A percentile compares a stretch with the other conserved stretches of the same genome.
Conservation (phyloP, 345 rosid species). For the Gossypium rotundifolium region DNA sequence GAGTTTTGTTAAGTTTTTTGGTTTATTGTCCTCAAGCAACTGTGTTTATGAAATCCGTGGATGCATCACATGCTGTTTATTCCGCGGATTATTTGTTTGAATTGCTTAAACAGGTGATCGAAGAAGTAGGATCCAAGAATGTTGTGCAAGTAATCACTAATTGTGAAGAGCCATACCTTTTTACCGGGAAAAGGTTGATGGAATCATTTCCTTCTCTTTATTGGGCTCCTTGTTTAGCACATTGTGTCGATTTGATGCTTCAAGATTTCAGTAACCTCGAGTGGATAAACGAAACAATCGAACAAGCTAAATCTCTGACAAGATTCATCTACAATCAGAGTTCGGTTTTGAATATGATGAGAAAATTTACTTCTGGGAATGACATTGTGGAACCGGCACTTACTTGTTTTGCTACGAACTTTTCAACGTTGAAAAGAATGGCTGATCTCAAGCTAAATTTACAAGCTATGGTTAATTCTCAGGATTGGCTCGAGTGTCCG, state of each 20-base stretch:
- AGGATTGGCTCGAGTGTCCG: conserved; percentile 69
- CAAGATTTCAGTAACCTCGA: conserved; percentile 61
- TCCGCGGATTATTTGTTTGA: conserved; percentile 51
- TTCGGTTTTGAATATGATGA: conserved; percentile 61
- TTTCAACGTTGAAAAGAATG: conserved; percentile 54
- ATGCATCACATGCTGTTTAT: conserved; percentile 40
- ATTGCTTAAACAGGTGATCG: conserved; percentile 63
- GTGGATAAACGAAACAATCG: conserved; percentile 58
- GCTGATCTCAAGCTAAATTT: conserved; percentile 52
- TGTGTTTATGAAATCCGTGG: conserved; percentile 60
- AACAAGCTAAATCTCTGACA: conserved; percentile 71
- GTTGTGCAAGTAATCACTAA: conserved; percentile 88
- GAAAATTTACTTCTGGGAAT: conserved; percentile 61
- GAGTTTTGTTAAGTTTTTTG: conserved; percentile 43
- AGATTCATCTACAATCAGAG: conserved; percentile 75
- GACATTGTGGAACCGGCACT: conserved; percentile 62
- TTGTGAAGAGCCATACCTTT: conserved; percentile 46
- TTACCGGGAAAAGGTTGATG: conserved; percentile 56
- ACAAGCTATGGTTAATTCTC: conserved; percentile 79
- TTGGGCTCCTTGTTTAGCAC: conserved; percentile 86
- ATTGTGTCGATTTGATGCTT: conserved; percentile 66
- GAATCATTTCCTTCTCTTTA: conserved; percentile 60
- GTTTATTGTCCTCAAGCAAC: conserved; percentile 59
- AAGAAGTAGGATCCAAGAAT: conserved; percentile 62
- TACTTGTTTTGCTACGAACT: conserved; percentile 65